These are phyloP conservation scores for Aspergillus bertholletiae DNA, from an alignment of 495 filamentous ascomycete genomes.

Conservation along the genomic window DNA sequence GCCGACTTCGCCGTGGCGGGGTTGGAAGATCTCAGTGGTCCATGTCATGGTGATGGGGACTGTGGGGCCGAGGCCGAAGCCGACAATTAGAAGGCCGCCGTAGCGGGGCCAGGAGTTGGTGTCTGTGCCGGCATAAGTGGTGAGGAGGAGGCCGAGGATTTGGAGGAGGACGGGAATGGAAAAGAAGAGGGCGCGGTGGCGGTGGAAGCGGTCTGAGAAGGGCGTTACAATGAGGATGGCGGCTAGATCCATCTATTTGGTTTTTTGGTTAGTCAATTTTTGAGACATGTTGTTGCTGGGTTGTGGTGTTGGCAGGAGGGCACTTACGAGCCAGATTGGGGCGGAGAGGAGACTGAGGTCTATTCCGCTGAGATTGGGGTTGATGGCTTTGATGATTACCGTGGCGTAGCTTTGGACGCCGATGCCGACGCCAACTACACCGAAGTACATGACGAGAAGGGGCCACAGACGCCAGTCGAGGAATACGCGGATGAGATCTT, in stretches of 20 bases:
- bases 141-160: constrained; percentile 75
- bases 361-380: constrained; percentile 66
- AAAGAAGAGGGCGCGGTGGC: constrained; percentile 81
- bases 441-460: constrained; percentile 86
- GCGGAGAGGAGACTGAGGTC: constrained; percentile 79
- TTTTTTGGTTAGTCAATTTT: constrained; percentile 4
- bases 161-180: constrained; percentile 68
- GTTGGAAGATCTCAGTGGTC: constrained; percentile 89
- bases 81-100: constrained; percentile 82
- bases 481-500: constrained; percentile 64
- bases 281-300: background rate
- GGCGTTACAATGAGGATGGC: constrained; percentile 85
- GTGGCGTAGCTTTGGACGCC: constrained; percentile 84
- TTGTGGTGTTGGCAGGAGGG: background rate
- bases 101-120: constrained; percentile 79
- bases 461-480: constrained; percentile 87
- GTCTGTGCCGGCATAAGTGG: constrained; percentile 66
- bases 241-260: constrained; percentile 72
- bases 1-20: constrained; percentile 83
- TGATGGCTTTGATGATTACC: constrained; percentile 77
- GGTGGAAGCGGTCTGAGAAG: constrained; percentile 83
- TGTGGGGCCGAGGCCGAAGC: constrained; percentile 87
- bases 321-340: constrained; percentile 83
- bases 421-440: constrained; percentile 87
- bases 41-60: constrained; percentile 92